Base-by-base conservation (phyloP, 805 yeast species). In the Metschnikowia santaceciliae region DNA sequence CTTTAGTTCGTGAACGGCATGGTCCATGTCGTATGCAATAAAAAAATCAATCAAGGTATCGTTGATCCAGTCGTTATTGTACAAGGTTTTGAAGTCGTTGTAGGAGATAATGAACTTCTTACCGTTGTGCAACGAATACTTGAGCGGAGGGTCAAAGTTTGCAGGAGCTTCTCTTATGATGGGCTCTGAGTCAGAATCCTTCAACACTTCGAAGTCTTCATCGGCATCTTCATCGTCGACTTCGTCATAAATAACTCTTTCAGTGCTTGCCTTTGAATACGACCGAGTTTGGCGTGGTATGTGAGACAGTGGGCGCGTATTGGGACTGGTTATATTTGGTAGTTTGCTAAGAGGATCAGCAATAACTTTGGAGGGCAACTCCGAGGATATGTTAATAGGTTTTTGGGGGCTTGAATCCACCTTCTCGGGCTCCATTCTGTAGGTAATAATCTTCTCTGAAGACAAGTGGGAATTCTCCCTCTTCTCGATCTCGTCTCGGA, bases 21-120 rank as follows among this genome's bases (percentile, higher is more conserved):
- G 52, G 44, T 73, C 80, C 6, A 81, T 74, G 55, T 77, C 79
- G 61, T 76, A 85, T 51, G 80, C 81, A 30, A 89, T 74, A 61
- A 88, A 90, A 63, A 92, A 92, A 65, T 90, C 96, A 49, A 94
- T 84, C 46, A 94, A 72, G 0, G 86, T 80, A 62, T 94, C 99
- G 69, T 94, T 92, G 45, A 94, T 80, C 91, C 96, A 92, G 54
- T 87, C 88, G 43, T 84, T 83, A 51, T 86, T 84, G 61, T 84
- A 83, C 8, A 92, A 74, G 42, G 97, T 86, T 54, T 80, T 81
- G 65, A 87, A 89, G 63, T 94, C 99, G 36, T 80, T 75, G 52
- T 81, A 78, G 0, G 83, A 75, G 7, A 92, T 78, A 4, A 78
- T 76, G 55, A 87, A 77, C 1, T 69, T 65, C 38, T 80, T 76